These are phyloP conservation scores for Leptomonas pyrrhocoris DNA, from an alignment of 208 protist genomes.

Conservation along the genomic window DNA sequence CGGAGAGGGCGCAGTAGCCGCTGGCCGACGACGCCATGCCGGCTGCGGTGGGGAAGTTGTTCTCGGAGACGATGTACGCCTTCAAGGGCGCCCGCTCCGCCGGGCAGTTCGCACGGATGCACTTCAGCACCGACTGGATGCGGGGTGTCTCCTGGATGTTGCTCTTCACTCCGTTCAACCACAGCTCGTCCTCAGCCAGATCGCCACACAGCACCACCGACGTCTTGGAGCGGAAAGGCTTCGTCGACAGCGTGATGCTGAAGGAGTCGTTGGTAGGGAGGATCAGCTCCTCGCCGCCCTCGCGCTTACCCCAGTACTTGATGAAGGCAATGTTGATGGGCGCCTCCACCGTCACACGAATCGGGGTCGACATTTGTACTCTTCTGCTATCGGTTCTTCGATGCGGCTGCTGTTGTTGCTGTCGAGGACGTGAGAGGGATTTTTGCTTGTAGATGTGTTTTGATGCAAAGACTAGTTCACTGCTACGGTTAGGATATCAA, in stretches of 20 bases:
- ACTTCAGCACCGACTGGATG: conserved; percentile 77
- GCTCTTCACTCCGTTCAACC: conserved; percentile 94
- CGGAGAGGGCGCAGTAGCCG: conserved; percentile 96
- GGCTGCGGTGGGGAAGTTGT: conserved; percentile 99
- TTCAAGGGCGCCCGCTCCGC: conserved; percentile 49
- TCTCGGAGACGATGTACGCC: conserved; percentile 95
- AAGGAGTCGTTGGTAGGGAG: conserved; percentile 97
- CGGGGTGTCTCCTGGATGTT: conserved; percentile 73
- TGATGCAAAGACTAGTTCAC: too few relatives aligned
- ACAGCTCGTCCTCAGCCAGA: conserved; percentile 87
- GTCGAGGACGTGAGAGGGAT: too few relatives aligned
- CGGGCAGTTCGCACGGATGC: conserved; percentile 59
- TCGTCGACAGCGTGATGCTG: conserved; percentile 95
- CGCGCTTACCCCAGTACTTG: conserved; percentile 99
- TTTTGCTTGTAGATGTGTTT: neutral
- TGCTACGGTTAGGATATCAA: too few relatives aligned
- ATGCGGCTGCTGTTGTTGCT: too few relatives aligned
- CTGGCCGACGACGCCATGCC: conserved; percentile 98
- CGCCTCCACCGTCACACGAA: conserved; percentile 89
- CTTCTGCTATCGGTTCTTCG: neutral
- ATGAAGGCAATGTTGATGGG: conserved; percentile 99
- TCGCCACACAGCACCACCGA: conserved; percentile 84
- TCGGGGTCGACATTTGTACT: conserved; percentile 26
- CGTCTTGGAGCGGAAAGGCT: conserved; percentile 95
- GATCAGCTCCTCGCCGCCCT: conserved; percentile 92